Conservation (phyloP, 2,329 filamentous ascomycete genomes). For the Parafenestella ontariensis region DNA sequence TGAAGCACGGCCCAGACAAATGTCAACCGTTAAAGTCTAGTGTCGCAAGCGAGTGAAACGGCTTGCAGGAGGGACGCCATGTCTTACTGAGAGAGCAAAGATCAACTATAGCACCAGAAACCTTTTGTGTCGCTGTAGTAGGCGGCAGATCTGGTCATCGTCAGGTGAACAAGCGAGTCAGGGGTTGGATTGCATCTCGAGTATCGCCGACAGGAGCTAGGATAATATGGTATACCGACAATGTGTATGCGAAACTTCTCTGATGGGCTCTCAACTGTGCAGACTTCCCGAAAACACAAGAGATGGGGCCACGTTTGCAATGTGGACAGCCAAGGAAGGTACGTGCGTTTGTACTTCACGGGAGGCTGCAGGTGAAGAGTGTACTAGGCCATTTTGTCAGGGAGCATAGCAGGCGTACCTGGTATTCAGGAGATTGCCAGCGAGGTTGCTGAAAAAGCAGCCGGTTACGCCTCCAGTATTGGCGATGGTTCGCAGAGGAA, state of each 20-base stretch:
- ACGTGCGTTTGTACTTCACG: constrained; percentile 41
- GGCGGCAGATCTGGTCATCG: background rate
- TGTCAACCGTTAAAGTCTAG: constrained; percentile 8
- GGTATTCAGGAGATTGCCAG: constrained; percentile 9
- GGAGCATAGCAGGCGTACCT: constrained; percentile 18
- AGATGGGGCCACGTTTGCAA: constrained; percentile 45
- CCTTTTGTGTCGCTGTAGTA: background rate
- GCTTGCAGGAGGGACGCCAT: constrained; percentile 21
- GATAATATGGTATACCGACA: constrained; percentile 23
- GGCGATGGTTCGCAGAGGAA: constrained; percentile 12
- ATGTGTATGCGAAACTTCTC: constrained; percentile 18
- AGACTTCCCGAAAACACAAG: constrained; percentile 21
- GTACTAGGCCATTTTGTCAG: constrained; percentile 25
- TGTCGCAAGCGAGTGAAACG: constrained; percentile 11
- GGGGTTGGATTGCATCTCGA: constrained; percentile 25
- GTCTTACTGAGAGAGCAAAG: constrained; percentile 7
- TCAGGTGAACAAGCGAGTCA: constrained; percentile 2
- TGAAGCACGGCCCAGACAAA: constrained; percentile 26
- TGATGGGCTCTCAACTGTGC: constrained; percentile 14
- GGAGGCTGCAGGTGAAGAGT: constrained; percentile 39
- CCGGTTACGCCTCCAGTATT: constrained; percentile 5
- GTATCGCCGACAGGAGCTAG: constrained; percentile 25
- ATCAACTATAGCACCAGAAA: background rate
- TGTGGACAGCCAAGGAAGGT: constrained; percentile 25
- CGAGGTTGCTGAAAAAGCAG: constrained; percentile 12